phyloP scores from a whole-genome alignment of 73 alveolate species.

The Breviolum minutum region DNA sequence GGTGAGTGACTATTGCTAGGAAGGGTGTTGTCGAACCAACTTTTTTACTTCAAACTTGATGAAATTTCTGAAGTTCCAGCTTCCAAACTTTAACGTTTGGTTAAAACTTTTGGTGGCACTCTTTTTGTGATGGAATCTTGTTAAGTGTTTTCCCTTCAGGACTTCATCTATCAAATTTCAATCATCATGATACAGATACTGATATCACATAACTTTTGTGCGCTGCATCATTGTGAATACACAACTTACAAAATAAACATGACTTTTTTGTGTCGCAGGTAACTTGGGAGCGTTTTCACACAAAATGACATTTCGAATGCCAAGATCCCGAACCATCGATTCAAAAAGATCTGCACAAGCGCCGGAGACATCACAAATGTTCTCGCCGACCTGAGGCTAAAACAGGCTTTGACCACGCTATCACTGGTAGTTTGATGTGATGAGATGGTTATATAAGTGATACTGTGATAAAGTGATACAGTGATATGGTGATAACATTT shows the following conservation, averaged over 20 bases:
- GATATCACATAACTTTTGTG: neutral
- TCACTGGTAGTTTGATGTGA: too few species aligned
- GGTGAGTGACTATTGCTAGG: too few species aligned
- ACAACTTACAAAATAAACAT: neutral
- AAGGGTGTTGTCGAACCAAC: too few species aligned
- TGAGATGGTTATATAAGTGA: neutral
- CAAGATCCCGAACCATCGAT: constrained; percentile 36
- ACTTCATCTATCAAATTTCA: too few species aligned
- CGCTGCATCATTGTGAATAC: neutral
- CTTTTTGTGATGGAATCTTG: too few species aligned
- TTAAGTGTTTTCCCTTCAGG: too few species aligned
- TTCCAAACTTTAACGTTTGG: too few species aligned
- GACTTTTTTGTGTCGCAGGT: neutral
- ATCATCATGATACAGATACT: too few species aligned
- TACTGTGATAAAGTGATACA: neutral
- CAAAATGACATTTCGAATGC: neutral
- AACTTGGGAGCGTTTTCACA: neutral
- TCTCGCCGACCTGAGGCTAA: constrained; percentile 22
- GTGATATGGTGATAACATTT: too few species aligned
- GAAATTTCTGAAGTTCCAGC: too few species aligned
- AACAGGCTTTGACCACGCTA: neutral
- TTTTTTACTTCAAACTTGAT: too few species aligned
- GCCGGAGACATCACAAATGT: constrained; percentile 83
- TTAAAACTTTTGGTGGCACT: too few species aligned
- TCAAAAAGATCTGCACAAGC: constrained; percentile 82